phyloP scores from a whole-genome alignment of 148 eudicot species.

The Rhododendron molle region DNA sequence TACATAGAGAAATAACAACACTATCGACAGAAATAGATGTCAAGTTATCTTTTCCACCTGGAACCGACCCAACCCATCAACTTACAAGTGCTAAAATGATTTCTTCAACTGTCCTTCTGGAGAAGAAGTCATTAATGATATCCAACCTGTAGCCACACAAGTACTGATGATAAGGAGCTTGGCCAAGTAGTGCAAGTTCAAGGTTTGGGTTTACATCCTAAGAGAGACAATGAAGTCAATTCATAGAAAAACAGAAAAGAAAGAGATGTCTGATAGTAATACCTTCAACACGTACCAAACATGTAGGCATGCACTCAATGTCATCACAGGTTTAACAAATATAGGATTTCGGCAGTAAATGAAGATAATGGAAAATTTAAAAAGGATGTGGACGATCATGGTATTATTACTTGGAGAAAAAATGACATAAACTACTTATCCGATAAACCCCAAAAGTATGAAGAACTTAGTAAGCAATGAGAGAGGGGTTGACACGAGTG shows the following conservation, averaged over 20 bases:
- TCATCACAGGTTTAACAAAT: not conserved
- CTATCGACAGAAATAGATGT: not conserved
- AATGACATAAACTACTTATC: not conserved
- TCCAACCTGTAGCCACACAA: constrained; percentile 47
- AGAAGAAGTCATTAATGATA: constrained; percentile 63
- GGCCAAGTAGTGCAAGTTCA: constrained; percentile 2
- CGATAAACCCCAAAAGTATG: not conserved
- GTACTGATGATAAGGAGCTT: not conserved
- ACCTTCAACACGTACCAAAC: not conserved
- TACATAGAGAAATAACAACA: not conserved
- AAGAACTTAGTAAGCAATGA: not conserved
- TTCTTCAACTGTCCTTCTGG: constrained; percentile 69
- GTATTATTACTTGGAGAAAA: not conserved
- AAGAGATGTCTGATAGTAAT: not conserved
- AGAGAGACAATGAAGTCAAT: not conserved
- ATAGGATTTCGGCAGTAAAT: not conserved
- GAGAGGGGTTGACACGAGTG: not conserved
- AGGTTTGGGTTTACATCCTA: not conserved
- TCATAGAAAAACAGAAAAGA: not conserved
- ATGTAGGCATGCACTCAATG: not conserved
- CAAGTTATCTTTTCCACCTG: not conserved
- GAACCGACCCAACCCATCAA: constrained; percentile 13
- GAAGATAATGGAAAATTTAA: not conserved
- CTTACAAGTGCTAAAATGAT: constrained; percentile 74
- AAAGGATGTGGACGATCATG: not conserved